Conservation (phyloP, 805 yeast genomes). For the Candida qinlingensis region DNA sequence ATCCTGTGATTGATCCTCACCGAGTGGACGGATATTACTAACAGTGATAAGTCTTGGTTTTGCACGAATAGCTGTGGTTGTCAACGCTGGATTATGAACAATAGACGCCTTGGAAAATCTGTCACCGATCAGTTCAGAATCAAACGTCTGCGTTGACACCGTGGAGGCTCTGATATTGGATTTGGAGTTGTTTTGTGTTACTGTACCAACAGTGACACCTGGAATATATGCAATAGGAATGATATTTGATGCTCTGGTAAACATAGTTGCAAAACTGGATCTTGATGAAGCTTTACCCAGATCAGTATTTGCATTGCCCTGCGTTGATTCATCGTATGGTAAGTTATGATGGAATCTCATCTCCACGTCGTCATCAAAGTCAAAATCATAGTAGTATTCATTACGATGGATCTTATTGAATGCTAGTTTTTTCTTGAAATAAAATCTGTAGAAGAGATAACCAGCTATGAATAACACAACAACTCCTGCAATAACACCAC, state of each 20-base stretch:
- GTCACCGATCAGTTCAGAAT: constrained; percentile 27
- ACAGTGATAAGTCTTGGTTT: constrained; percentile 66
- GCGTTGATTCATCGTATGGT: constrained; percentile 18
- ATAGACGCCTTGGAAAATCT: constrained; percentile 39
- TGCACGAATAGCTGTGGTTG: constrained; percentile 72
- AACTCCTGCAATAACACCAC: constrained; percentile 66
- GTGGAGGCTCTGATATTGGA: constrained; percentile 29
- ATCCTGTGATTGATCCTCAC: constrained; percentile 14
- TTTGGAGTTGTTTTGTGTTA: constrained; percentile 15
- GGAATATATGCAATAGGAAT: constrained; percentile 92
- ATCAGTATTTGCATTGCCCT: constrained; percentile 8
- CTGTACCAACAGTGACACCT: constrained; percentile 66
- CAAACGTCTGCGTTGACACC: constrained; percentile 12
- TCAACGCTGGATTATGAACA: constrained; percentile 32
- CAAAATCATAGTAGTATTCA: constrained; percentile 25
- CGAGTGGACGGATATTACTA: background rate
- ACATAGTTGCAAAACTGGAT: constrained; percentile 47
- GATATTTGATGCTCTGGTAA: constrained; percentile 80
- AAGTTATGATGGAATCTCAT: constrained; percentile 22
- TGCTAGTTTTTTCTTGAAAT: constrained; percentile 32
- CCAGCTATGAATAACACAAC: constrained; percentile 32
- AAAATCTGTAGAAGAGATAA: constrained; percentile 35
- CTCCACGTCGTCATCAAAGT: constrained; percentile 26
- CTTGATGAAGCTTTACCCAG: constrained; percentile 26
- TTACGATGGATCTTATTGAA: constrained; percentile 26